Conservation (phyloP, 495 filamentous ascomycete species). For the Aspergillus egyptiacus region DNA sequence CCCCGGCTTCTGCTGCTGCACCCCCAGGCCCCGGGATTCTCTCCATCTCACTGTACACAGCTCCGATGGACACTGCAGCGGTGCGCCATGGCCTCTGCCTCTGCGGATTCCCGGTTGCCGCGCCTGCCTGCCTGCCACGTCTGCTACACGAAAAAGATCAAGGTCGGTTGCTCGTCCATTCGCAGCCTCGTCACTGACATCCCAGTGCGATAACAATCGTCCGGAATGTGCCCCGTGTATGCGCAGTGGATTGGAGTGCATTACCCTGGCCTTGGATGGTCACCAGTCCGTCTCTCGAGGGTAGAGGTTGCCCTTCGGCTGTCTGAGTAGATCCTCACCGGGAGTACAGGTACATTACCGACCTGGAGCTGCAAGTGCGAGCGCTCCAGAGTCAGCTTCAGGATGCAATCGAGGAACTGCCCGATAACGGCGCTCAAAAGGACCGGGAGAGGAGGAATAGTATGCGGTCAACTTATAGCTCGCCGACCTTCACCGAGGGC, state of each 20-base stretch:
- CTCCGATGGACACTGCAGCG: neutral
- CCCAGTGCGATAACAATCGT: constrained; percentile 24
- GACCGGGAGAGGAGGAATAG: neutral
- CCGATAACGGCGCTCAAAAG: neutral
- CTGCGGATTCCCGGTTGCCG: neutral
- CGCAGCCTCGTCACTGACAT: neutral
- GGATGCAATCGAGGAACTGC: constrained; percentile 2
- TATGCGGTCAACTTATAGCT: constrained; percentile 1
- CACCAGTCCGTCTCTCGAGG: constrained; percentile 16
- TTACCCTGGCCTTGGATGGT: constrained; percentile 19
- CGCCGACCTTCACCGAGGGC: constrained; percentile 20
- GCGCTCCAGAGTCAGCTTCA: constrained; percentile 4
- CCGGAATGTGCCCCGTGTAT: constrained; percentile 22
- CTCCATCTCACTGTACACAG: neutral
- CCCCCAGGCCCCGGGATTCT: neutral
- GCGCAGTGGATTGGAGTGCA: constrained; percentile 19
- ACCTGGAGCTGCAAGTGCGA: constrained; percentile 18
- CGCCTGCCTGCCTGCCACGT: constrained; percentile 26
- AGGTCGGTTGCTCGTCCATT: constrained; percentile 7
- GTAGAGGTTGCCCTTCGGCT: no score
- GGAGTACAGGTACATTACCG: constrained; percentile 22
- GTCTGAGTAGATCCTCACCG: no score
- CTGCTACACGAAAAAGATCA: constrained; percentile 25
- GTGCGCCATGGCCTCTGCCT: neutral
- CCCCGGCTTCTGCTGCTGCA: neutral